Base-by-base conservation (phyloP, 805 yeast genomes). In the Tetrapisispora taiwanensis region DNA sequence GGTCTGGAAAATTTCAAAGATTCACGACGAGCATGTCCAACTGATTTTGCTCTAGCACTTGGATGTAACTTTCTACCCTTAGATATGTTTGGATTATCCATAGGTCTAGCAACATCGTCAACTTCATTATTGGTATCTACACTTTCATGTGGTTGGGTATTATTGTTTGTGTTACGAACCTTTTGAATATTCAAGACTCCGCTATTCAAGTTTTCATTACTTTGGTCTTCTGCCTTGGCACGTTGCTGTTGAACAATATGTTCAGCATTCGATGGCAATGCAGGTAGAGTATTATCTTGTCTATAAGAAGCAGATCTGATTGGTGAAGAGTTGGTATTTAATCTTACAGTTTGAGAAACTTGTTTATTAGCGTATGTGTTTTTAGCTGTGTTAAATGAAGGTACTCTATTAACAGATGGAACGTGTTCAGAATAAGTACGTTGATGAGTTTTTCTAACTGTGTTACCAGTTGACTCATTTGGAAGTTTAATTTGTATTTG, bases 41-140 rank as follows among this genome's bases (percentile, higher is more conserved):
- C 79, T 18, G 95, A 83, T 58, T 84, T 86, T 3, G 95, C 94
- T 54, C 95, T 75, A 0, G 94, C 95, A 13, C 87, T 78, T 31
- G 95, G 94, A 61, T 85, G 95, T 46, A 57, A 61, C 49, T 62
- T 69, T 31, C 64, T 60, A 8, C 63, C 62, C 22, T 55, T 57
- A 7, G 59, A 53, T 1, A 55, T 45, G 37, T 48, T 51, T 15
- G 47, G 45, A 22, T 48, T 55, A 17, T 60, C 58, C 17, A 59
- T 41, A 13, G 59, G 58, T 33, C 49, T 51, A 32, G 49, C 51
- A 32, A 51, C 59, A 34, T 53, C 59, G 17, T 43, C 36, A 5
- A 39, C 34, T 19, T 41, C 48, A 15, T 39, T 44, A 17, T 7
- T 13, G 12, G 28, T 43, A 9, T 37, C 41, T 7, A 42, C 9